phyloP scores from a whole-genome alignment of 2,329 filamentous ascomycete species.

The Aurifilum marmelostoma region DNA sequence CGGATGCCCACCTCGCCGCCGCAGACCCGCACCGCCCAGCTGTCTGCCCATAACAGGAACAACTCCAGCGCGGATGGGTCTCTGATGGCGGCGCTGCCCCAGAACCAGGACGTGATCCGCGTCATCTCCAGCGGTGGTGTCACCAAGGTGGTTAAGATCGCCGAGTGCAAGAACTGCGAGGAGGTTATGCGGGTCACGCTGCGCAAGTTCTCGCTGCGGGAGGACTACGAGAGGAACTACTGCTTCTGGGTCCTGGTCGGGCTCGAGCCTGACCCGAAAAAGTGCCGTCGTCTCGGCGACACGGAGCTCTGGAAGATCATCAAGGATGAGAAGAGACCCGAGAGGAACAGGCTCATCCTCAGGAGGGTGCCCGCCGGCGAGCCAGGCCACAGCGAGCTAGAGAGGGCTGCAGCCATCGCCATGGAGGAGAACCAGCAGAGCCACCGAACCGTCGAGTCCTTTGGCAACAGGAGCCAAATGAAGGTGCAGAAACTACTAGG shows the following conservation, averaged over 20 bases:
- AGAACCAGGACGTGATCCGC: conserved; percentile 85
- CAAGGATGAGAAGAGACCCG: conserved; percentile 80
- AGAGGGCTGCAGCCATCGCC: conserved; percentile 85
- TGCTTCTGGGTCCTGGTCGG: conserved; percentile 95
- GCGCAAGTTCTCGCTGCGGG: conserved; percentile 83
- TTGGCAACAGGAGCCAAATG: conserved; percentile 77
- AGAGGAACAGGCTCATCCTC: conserved; percentile 88
- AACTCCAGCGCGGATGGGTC: conserved; percentile 84
- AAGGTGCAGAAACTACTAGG: conserved; percentile 90
- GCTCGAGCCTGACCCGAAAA: conserved; percentile 76
- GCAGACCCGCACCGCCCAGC: conserved; percentile 65
- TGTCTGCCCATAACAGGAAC: conserved; percentile 70
- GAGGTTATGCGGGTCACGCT: conserved; percentile 90
- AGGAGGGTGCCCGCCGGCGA: conserved; percentile 91
- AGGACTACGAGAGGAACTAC: conserved; percentile 91
- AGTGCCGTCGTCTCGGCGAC: conserved; percentile 82
- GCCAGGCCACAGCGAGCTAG: conserved; percentile 83
- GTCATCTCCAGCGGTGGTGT: conserved; percentile 91
- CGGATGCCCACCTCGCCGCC: conserved; percentile 64
- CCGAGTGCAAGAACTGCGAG: conserved; percentile 87
- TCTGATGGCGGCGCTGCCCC: conserved; percentile 82
- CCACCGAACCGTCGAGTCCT: conserved; percentile 61
- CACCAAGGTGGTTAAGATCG: conserved; percentile 92
- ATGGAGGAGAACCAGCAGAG: conserved; percentile 81
- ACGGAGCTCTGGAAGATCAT: conserved; percentile 89